Evolutionary conservation across 2,329 filamentous ascomycete species (phyloP).

Genomic region (Lasiodiplodia sp.): DNA sequence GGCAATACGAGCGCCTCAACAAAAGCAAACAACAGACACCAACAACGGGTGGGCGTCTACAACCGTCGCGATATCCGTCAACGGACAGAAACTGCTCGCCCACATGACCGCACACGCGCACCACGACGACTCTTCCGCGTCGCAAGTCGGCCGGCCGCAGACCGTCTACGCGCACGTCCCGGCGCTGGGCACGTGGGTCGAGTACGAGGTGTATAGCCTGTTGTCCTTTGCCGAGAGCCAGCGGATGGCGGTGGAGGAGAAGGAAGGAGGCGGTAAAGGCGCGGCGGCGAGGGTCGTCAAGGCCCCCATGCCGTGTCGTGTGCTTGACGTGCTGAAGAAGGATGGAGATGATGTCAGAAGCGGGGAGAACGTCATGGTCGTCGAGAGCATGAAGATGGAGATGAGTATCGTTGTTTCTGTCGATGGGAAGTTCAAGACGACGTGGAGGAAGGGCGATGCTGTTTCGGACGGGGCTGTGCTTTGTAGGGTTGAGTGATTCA

Average conservation of each 20-base stretch:
- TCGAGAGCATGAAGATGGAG: slow-evolving; percentile 56
- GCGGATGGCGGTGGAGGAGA: slow-evolving; percentile 32
- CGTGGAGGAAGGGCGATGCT: slow-evolving; percentile 30
- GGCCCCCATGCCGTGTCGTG: slow-evolving; percentile 45
- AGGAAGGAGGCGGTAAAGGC: slow-evolving; percentile 30
- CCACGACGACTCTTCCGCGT: background rate
- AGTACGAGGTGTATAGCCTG: slow-evolving; percentile 38
- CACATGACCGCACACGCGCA: background rate
- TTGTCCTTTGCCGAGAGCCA: slow-evolving; percentile 41
- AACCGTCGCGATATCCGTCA: background rate
- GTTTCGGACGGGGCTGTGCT: slow-evolving; percentile 45
- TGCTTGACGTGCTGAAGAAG: slow-evolving; percentile 43
- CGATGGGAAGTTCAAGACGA: slow-evolving; percentile 40
- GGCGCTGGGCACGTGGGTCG: slow-evolving; percentile 39
- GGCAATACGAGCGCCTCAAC: background rate
- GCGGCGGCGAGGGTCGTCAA: slow-evolving; percentile 38
- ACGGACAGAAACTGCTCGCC: background rate
- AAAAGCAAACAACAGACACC: background rate
- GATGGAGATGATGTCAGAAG: slow-evolving; percentile 40
- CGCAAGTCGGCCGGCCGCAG: slow-evolving; percentile 25
- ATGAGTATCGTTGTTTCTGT: slow-evolving; percentile 42
- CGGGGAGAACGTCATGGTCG: background rate
- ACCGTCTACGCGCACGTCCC: slow-evolving; percentile 42
- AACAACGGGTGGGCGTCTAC: background rate
- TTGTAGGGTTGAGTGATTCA: slow-evolving; percentile 34